Evolutionary conservation across 345 rosid species (phyloP), one percentile per base, ranked within the genome.

Genomic region (Euphorbia lathyris): DNA sequence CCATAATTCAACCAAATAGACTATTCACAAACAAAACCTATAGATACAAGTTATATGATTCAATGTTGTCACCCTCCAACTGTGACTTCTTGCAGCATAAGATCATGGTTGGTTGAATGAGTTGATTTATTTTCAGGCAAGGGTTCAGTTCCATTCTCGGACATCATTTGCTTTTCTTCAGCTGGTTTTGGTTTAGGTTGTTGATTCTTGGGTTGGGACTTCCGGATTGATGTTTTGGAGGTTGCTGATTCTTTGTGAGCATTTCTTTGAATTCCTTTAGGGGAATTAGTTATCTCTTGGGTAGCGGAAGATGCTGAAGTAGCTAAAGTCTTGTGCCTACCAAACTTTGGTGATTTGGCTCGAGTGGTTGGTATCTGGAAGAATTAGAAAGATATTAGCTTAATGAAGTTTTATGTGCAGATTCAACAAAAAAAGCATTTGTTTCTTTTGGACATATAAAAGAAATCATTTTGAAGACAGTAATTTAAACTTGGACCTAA

Each of bases 281-380:
- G 58, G 14, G 77, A 62, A 58, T 68, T 76, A 73, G 23, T 68
- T 1, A 57, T 70, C 64, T 84, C 88, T 40, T 63, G 75, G 74
- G 55, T 79, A 80, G 50, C 48, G 36, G 36, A 66, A 43, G 79
- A 61, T 10, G 69, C 66, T 62, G 83, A 77, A 74, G 86, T 66
- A 1, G 68, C 45, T 13, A 71, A 74, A 72, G 69, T 85, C 87
- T 91, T 94, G 77, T 83, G 61, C 81, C 97, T 90, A 77, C 98
- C 98, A 8, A 94, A 90, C 84, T 94, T 94, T 29, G 98, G 98
- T 53, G 98, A 90, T 77, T 11, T 85, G 38, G 97, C 80, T 50
- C 98, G 91, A 8, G 98, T 94, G 36, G 90, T 88, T 55, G 98
- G 97, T 83, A 90, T 88, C 98, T 94, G 50, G 25, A 65, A 68